phyloP scores from a whole-genome alignment of 1,284 basidiomycete genomes.

The Mycosarcoma mackinlayi region DNA sequence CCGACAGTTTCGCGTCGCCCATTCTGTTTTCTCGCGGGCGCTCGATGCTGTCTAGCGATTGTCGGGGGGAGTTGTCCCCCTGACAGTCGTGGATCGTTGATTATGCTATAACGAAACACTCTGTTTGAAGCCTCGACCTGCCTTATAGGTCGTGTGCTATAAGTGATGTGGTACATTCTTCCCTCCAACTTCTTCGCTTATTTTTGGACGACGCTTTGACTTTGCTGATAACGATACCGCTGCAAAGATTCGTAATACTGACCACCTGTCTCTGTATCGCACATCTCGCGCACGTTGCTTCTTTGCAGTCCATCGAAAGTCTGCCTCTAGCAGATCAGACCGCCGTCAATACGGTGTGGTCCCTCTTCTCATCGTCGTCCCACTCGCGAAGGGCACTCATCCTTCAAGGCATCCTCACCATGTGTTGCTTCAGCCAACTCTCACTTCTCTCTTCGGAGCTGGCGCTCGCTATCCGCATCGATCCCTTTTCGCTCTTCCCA shows the following conservation, averaged over 20 bases:
- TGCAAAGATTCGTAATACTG: constrained; percentile 36
- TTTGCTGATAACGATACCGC: too few relatives aligned
- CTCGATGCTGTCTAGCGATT: constrained; percentile 29
- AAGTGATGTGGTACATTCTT: constrained; percentile 55
- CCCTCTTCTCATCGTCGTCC: constrained; percentile 92
- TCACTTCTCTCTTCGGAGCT: constrained; percentile 94
- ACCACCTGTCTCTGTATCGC: constrained; percentile 4
- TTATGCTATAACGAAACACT: constrained; percentile 49
- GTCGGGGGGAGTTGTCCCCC: constrained; percentile 9
- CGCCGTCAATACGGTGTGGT: constrained; percentile 93
- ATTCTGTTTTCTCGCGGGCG: constrained; percentile 21
- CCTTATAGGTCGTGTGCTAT: constrained; percentile 58
- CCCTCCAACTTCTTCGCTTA: not conserved
- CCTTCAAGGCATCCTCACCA: constrained; percentile 96
- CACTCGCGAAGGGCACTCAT: constrained; percentile 91
- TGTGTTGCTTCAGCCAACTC: constrained; percentile 99
- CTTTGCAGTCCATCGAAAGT: constrained; percentile 83
- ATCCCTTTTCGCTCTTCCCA: constrained; percentile 91
- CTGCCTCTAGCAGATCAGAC: constrained; percentile 89
- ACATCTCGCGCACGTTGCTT: not conserved
- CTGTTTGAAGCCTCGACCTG: constrained; percentile 66
- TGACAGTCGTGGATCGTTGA: constrained; percentile 18
- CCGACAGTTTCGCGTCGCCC: constrained; percentile 27
- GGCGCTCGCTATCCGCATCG: constrained; percentile 84
- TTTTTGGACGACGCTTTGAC: constrained; percentile 1